These are phyloP conservation scores for Claviceps capensis DNA, from an alignment of 2,329 filamentous ascomycete species.

Conservation along the genomic window DNA sequence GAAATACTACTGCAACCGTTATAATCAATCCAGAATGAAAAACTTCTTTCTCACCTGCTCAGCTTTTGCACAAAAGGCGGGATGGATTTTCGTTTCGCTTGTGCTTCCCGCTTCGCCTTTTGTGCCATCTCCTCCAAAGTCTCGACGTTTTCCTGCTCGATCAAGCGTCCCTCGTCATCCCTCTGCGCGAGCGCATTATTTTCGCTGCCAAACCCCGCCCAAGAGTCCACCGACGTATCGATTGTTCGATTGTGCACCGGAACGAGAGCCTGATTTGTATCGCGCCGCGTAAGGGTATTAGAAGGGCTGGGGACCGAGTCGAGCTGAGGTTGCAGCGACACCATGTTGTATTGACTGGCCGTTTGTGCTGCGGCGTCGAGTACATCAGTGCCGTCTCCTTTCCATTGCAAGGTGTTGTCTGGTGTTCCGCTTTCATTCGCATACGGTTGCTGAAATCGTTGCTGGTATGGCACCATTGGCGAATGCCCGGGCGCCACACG, in stretches of 20 bases:
- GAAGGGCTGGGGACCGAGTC: constrained; percentile 24
- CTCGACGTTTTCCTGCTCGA: constrained; percentile 59
- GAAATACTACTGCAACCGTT: too few species aligned
- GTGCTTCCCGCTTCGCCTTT: constrained; percentile 73
- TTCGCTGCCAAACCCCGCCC: constrained; percentile 29
- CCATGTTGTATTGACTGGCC: constrained; percentile 25
- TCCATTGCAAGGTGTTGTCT: constrained; percentile 35
- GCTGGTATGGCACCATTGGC: constrained; percentile 43
- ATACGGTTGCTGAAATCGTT: constrained; percentile 35
- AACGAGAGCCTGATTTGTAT: constrained; percentile 37
- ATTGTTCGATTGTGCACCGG: constrained; percentile 27
- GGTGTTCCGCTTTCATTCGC: constrained; percentile 30
- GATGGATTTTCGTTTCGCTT: constrained; percentile 86
- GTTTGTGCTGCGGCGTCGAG: constrained; percentile 21
- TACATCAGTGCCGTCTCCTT: constrained; percentile 24
- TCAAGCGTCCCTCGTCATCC: constrained; percentile 18
- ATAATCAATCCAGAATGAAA: not conserved
- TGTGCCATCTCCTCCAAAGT: constrained; percentile 67
- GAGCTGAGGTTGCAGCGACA: constrained; percentile 22
- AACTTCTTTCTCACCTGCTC: constrained; percentile 57
- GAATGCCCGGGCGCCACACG: constrained; percentile 59
- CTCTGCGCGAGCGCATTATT: constrained; percentile 22
- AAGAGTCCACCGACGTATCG: constrained; percentile 25
- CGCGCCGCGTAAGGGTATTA: constrained; percentile 37
- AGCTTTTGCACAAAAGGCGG: constrained; percentile 96